Base-by-base conservation (phyloP, 176 grass and related monocot species). In the Thalia dealbata region DNA sequence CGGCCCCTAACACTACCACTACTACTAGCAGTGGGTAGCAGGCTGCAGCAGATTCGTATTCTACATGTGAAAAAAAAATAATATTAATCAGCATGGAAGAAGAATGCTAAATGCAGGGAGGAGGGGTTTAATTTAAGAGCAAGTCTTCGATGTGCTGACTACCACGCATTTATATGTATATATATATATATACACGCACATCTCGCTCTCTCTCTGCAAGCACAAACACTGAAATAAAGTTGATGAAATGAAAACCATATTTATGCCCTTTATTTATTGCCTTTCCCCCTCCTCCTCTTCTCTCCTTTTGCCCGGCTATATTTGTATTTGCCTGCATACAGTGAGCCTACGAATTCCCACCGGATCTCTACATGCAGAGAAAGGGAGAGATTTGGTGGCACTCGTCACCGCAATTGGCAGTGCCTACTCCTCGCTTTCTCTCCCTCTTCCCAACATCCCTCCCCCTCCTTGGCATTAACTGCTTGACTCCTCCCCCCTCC, bases 381-480 rank as follows among this genome's bases (percentile, higher is more conserved):
- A 32, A 56, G 54, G 56, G 58, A 54, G 67, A 46, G 74, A 83
- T 87, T 41, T 78, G 68, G 5, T 74, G 35, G 67, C 69, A 77
- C 78, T 87, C 77, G 80, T 80, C 69, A 58, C 12, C 43, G 10
- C 24, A 29, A 21, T 32, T 32, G 10, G 50, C 56, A 63, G 46
- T 56, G 55, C 7, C 11, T 16, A 42, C 4, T 28, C 41, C 30
- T 69, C 66, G 38, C 67, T 70, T 41, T 71, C 68, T 26, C 44
- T 50, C 27, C 24, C 29, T 67, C 64, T 67, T 42, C 35, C 28
- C 64, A 15, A 67, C 6, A 67, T 42, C 16, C 35, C 3, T 10
- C 48, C 46, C 19, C 14, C 3, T 6, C 14, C 26, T 52, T 23
- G 26, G 24, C 70, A 72, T 72, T 72, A 54, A 72, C 25, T 72